Base-by-base conservation (phyloP, 148 eudicot genomes). In the Bassia scoparia region DNA sequence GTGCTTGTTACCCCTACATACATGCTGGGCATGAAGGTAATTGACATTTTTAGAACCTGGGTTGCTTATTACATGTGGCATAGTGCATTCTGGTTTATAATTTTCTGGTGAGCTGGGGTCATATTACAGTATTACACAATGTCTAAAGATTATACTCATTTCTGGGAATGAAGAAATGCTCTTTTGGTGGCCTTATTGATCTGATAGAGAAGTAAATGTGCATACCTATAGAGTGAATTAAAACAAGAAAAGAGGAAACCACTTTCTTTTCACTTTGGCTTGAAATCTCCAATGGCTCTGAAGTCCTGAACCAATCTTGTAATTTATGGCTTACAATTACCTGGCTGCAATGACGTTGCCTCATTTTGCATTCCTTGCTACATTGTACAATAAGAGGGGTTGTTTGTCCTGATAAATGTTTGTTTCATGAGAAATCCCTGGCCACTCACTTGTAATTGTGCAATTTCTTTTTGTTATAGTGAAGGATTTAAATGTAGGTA, bases 1-100 rank as follows among this genome's bases (percentile, higher is more conserved):
- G 84, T 78, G 87, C 85, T 83, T 95, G 92, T 79, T 95, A 95
- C 83, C 99, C 99, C 23, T 87, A 81, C 87, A 46, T 95, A 78
- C 99, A 95, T 85, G 97, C 97, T 68, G 94, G 97, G 69, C 87
- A 83, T 81, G 99, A 95, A 90, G 99, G 99, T 95, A 44, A 26
- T 44, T 74, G 7, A 54, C 60, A 30, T 37, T 43, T 68, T 43
- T 37, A 21, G 10, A 8, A 10, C 13, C 50, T 21, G 8, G 18
- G 20, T 27, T 65, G 63, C 21, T 26, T 53, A 35, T 53, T 7
- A 53, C 15, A 14, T 72, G 46, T 41, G 46, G 12, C 8, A 41
- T 8, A 14, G 8, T 1, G 14, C 46, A 11, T 41, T 41, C 12
- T 41, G 46, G 9, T 41, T 41, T 41, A 14, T 41, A 41, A 14